Base-by-base conservation (phyloP, 2,329 filamentous ascomycete genomes). In the Paracamarosporium sp. region DNA sequence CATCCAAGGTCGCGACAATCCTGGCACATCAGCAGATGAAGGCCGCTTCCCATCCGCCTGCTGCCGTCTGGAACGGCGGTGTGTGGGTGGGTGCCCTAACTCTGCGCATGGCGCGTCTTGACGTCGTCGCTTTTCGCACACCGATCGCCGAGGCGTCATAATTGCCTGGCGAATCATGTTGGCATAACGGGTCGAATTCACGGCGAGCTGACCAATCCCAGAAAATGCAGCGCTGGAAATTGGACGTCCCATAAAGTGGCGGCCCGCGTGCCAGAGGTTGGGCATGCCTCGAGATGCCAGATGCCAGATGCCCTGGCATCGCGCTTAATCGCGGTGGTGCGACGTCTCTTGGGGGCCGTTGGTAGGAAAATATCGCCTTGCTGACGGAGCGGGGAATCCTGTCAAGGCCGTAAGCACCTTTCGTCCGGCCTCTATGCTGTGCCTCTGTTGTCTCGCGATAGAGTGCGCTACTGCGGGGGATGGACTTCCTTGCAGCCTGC, bases 391-490 rank as follows among this genome's bases (percentile, higher is more conserved):
- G 57, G 58, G 62, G 58, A 53, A 61, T 58, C 45, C 30, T 59
- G 56, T 50, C 35, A 47, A 41, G 35, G 55, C 53, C 28, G 36
- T 51, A 58, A 61, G 54, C 56, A 62, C 59, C 61, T 43, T 62
- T 60, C 59, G 60, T 62, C 65, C 62, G 60, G 60, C 55, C 51
- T 35, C 46, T 20, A 50, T 57, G 53, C 61, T 41, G 59, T 62
- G 48, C 60, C 56, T 61, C 61, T 56, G 28, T 44, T 45, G 53
- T 56, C 48, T 60, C 41, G 47, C 41, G 43, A 45, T 47, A 36
- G 33, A 56, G 41, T 38, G 51, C 60, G 50, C 66, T 63, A 58
- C 63, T 70, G 68, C 69, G 67, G 61, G 58, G 48, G 56, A 61
- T 63, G 60, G 63, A 64, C 59, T 63, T 64, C 44, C 60, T 59